Evolutionary conservation across 352 stramenopile genomes (phyloP).

Genomic region (Plasmopara halstedii): DNA sequence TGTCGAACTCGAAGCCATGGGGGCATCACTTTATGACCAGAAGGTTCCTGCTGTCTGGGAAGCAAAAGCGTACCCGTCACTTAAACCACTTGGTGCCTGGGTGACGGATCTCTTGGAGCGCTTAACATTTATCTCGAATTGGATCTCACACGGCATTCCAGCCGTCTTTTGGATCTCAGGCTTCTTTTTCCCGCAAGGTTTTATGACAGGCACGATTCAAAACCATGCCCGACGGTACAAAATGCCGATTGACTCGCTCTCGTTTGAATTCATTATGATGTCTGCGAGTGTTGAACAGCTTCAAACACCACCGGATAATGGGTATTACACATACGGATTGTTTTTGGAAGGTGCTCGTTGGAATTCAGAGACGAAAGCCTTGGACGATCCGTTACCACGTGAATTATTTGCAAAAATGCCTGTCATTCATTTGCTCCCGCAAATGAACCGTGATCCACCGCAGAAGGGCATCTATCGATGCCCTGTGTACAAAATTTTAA

Average conservation of each 20-base stretch:
- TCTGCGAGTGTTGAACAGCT: slow-evolving; percentile 37
- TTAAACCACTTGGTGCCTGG: slow-evolving; percentile 85
- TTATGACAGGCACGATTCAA: slow-evolving; percentile 90
- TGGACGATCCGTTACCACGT: slow-evolving; percentile 87
- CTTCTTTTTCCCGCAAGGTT: slow-evolving; percentile 91
- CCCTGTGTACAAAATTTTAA: slow-evolving; percentile 95
- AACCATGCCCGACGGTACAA: slow-evolving; percentile 86
- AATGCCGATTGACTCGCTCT: slow-evolving; percentile 80
- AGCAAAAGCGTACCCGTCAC: slow-evolving; percentile 86
- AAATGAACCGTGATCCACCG: slow-evolving; percentile 65
- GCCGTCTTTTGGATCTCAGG: slow-evolving; percentile 87
- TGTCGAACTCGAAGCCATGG: slow-evolving; percentile 81
- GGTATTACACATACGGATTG: slow-evolving; percentile 29
- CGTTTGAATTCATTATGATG: slow-evolving; percentile 77
- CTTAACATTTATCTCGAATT: slow-evolving; percentile 54
- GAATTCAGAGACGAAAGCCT: slow-evolving; percentile 42
- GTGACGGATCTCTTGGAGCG: slow-evolving; percentile 83
- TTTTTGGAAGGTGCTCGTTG: slow-evolving; percentile 35
- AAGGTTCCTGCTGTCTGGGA: slow-evolving; percentile 85
- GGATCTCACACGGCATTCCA: slow-evolving; percentile 73
- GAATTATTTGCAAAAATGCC: slow-evolving; percentile 92
- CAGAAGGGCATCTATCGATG: slow-evolving; percentile 87
- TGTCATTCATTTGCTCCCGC: slow-evolving; percentile 80
- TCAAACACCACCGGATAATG: slow-evolving; percentile 19
- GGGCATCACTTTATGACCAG: slow-evolving; percentile 79